phyloP scores from a whole-genome alignment of 1,139 yeast species.

The Pichia sp. region DNA sequence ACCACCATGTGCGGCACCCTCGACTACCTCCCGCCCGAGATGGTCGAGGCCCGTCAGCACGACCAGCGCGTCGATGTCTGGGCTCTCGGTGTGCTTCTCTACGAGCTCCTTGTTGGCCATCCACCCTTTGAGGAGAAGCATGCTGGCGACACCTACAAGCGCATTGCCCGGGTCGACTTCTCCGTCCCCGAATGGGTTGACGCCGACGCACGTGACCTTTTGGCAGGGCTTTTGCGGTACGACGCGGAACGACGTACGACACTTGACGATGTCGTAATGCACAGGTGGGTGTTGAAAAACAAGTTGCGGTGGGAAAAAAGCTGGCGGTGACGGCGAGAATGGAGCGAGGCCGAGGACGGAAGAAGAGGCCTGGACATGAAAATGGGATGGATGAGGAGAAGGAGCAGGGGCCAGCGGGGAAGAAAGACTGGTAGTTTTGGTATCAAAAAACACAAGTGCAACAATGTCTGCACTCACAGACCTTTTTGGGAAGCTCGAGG shows the following conservation, averaged over 20 bases:
- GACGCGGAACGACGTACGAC: conserved; percentile 1
- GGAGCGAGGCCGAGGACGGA: neutral
- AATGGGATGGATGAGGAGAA: neutral
- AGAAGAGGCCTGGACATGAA: neutral
- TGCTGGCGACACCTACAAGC: conserved; percentile 65
- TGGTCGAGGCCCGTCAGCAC: conserved; percentile 81
- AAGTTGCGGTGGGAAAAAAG: neutral
- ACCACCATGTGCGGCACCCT: conserved; percentile 91
- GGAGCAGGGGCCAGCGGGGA: neutral
- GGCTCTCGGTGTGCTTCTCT: conserved; percentile 87
- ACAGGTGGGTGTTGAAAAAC: conserved; percentile 7
- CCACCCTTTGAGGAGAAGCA: conserved; percentile 86
- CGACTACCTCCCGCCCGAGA: conserved; percentile 93
- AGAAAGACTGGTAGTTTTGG: neutral
- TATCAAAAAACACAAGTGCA: conserved; percentile 1
- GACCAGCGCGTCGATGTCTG: conserved; percentile 81
- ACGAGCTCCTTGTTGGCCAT: conserved; percentile 80
- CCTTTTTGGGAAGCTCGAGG: conserved; percentile 43
- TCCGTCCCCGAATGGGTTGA: neutral
- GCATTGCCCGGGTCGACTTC: conserved; percentile 70
- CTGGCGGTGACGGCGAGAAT: conserved; percentile 1
- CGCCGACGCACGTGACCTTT: conserved; percentile 7
- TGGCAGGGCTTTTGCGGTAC: conserved; percentile 1
- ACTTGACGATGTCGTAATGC: neutral
- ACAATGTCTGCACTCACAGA: conserved; percentile 36